Conservation (phyloP, 306 rosid genomes). For the Sicyos edulis region DNA sequence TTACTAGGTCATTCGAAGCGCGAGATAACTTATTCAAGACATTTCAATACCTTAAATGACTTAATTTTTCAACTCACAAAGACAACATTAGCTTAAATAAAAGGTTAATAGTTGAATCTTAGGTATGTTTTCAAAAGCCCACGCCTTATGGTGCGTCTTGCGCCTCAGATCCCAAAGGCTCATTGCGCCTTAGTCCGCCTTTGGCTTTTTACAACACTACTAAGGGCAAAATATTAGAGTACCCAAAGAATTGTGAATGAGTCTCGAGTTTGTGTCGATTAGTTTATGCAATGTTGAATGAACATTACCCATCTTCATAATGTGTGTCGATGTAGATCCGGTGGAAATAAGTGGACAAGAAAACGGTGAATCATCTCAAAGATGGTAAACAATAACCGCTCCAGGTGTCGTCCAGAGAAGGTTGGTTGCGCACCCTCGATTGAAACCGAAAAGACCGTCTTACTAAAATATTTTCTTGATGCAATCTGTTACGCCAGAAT, state of each 20-base stretch:
- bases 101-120: too few relatives aligned
- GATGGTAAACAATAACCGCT: constrained; percentile 77
- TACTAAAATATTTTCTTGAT: constrained; percentile 61
- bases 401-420: constrained; percentile 87
- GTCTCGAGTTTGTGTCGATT: too few relatives aligned
- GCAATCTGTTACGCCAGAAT: constrained; percentile 63
- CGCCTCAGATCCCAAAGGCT: too few relatives aligned
- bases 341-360: constrained; percentile 55
- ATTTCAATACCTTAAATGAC: too few relatives aligned
- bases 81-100: too few relatives aligned
- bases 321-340: constrained; percentile 55
- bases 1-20: too few relatives aligned
- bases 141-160: too few relatives aligned
- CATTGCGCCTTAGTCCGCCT: too few relatives aligned
- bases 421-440: constrained; percentile 79
- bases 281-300: not conserved
- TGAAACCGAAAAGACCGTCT: constrained; percentile 68
- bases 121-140: too few relatives aligned
- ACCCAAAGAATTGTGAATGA: constrained; percentile 7
- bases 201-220: too few relatives aligned
- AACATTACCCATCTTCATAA: constrained; percentile 31
- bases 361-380: constrained; percentile 88
- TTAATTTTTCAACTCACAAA: too few relatives aligned
- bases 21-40: too few relatives aligned
- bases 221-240: not conserved